phyloP scores from a whole-genome alignment of 306 rosid genomes.

The Pueraria montana region DNA sequence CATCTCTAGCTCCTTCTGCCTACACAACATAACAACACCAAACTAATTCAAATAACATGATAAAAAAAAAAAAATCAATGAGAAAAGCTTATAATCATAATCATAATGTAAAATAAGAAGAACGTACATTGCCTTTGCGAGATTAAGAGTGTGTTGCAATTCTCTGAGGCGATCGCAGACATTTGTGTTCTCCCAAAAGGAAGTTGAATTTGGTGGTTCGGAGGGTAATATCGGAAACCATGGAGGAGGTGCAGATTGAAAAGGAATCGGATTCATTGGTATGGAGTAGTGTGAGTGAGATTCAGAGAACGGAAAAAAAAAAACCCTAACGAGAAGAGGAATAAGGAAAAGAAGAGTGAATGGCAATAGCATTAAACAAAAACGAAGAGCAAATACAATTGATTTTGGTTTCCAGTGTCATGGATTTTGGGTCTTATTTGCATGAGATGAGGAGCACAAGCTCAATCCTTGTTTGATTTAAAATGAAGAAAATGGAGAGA shows the following conservation, averaged over 20 bases:
- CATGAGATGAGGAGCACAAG: neutral
- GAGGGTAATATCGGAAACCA: constrained; percentile 65
- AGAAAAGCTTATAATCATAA: constrained; percentile 2
- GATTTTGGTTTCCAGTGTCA: neutral
- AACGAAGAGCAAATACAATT: constrained; percentile 8
- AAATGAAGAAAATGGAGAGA: no score
- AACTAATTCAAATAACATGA: neutral
- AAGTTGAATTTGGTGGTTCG: constrained; percentile 59
- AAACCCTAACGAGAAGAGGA: neutral
- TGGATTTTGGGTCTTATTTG: no score
- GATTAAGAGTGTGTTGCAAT: constrained; percentile 74
- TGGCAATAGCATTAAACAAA: neutral
- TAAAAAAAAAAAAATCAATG: no score
- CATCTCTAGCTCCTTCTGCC: constrained; percentile 84
- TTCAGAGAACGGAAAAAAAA: neutral
- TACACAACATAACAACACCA: constrained; percentile 43
- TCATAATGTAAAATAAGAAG: neutral
- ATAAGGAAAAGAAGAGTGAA: neutral
- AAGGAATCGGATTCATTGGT: constrained; percentile 63
- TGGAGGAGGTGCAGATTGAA: constrained; percentile 52
- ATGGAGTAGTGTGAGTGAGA: neutral
- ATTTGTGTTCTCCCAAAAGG: constrained; percentile 76
- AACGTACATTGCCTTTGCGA: constrained; percentile 73
- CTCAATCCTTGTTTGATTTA: neutral
- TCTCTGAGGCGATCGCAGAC: constrained; percentile 61